phyloP scores from a whole-genome alignment of 2,329 filamentous ascomycete species.

The Penicillium sumatraense region DNA sequence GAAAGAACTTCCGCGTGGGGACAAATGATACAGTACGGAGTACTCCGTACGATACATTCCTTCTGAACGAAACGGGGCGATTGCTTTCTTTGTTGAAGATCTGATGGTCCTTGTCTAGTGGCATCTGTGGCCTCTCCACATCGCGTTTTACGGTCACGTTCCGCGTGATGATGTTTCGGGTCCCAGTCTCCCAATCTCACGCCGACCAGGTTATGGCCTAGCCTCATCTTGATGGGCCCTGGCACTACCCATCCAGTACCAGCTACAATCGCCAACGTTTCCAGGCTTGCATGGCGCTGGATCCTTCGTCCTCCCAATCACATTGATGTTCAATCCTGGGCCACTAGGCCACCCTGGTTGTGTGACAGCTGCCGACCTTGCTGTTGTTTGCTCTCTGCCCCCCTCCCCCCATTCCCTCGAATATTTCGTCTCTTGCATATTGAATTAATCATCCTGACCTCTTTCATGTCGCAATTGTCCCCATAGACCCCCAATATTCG shows the following conservation, averaged over 20 bases:
- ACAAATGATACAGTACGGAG: no score
- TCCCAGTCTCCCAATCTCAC: constrained; percentile 5
- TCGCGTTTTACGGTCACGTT: constrained; percentile 6
- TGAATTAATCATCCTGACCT: constrained; percentile 5
- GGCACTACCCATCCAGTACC: not conserved
- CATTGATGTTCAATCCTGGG: constrained; percentile 15
- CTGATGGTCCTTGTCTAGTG: not conserved
- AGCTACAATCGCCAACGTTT: constrained; percentile 7
- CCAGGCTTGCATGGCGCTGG: constrained; percentile 8
- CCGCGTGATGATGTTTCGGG: not conserved
- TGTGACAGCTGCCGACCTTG: constrained; percentile 18
- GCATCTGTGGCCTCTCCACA: constrained; percentile 3
- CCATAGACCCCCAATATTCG: not conserved
- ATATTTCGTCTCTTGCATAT: constrained; percentile 17
- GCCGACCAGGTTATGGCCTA: constrained; percentile 6
- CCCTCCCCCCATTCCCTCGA: constrained; percentile 4
- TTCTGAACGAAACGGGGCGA: not conserved
- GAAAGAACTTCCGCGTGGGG: not conserved
- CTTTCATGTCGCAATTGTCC: not conserved
- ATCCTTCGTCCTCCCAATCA: constrained; percentile 13
- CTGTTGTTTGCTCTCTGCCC: constrained; percentile 4
- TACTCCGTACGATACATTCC: no score
- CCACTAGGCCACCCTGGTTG: constrained; percentile 21
- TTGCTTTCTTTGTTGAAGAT: not conserved
- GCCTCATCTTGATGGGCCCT: constrained; percentile 8